Base-by-base conservation (phyloP, 2,329 filamentous ascomycete genomes). In the Zasmidium citrigriseum region DNA sequence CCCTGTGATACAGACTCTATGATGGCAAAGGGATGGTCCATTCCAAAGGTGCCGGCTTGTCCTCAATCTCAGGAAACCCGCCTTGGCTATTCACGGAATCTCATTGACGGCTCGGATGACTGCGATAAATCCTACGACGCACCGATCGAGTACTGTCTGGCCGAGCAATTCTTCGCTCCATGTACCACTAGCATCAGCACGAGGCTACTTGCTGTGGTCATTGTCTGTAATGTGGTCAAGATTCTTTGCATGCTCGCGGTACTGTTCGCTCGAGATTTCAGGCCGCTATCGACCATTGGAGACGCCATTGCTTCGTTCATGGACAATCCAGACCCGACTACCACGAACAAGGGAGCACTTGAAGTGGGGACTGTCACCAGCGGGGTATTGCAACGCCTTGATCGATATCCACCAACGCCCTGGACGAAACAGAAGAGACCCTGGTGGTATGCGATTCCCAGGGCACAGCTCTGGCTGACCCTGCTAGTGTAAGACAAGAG, bases 281-380 rank as follows among this genome's bases (percentile, higher is more conserved):
- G 34, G 34, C 34, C 34, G 14, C 4, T 41, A 16, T n/a, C 18
- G 34, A 64, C 60, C 2, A 46, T 64, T n/a, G 62, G 59, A 1
- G 62, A 64, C 41, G 50, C 55, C 16, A 49, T 64, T 16, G 49
- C 50, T 5, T 54, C 48, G 12, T 60, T 50, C 20, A 24, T 62
- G 14, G n/a, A 51, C 0, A 18, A 53, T 4, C 27, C 22, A 5
- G 55, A 58, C 29, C 9, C 12, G 27, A 24, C 23, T 11, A 41
- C 34, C 18, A n/a, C 34, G 4, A 16, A n/a, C 5, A 41, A 41
- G 16, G 34, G 34, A 41, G 34, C 34, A n/a, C 34, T 41, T n/a
- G 34, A 41, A n/a, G 34, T 41, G 34, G 34, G 34, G 14, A n/a
- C 34, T 41, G 34, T 41, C 12, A 41, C 34, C 34, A 41, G 34